Evolutionary conservation across 768 basidiomycete species (phyloP).

Genomic region (Leccinum aurantiacum): DNA sequence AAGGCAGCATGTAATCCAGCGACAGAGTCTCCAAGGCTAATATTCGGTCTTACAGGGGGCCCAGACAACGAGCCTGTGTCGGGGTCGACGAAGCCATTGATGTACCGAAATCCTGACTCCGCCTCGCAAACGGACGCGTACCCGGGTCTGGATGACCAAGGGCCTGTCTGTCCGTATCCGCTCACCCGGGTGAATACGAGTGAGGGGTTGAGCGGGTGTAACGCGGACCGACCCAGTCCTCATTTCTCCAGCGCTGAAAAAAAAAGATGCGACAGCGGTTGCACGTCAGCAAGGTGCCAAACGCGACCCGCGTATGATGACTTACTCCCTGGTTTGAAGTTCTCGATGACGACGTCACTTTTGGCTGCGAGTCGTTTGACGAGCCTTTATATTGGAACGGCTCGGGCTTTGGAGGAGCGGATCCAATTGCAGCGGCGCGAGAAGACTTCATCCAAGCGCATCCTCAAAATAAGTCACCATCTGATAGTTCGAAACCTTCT

Average conservation of each 20-base stretch:
- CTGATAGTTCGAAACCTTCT: neutral
- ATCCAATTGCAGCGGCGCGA: neutral
- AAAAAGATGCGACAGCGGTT: neutral
- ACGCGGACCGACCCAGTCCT: slow-evolving; percentile 55
- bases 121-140: slow-evolving; percentile 78
- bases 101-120: slow-evolving; percentile 71
- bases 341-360: slow-evolving; percentile 68
- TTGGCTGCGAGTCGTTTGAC: slow-evolving; percentile 59
- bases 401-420: neutral
- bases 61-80: slow-evolving; percentile 53
- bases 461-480: neutral
- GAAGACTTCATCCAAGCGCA: neutral
- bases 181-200: slow-evolving; percentile 89
- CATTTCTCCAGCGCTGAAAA: slow-evolving; percentile 65
- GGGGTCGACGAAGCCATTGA: slow-evolving; percentile 63
- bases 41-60: slow-evolving; percentile 68
- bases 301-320: too few relatives aligned
- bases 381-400: too few relatives aligned
- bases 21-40: slow-evolving; percentile 70
- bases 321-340: slow-evolving; percentile 75
- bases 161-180: slow-evolving; percentile 74
- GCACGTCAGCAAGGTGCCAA: neutral
- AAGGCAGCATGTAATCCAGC: slow-evolving; percentile 74
- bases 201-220: slow-evolving; percentile 76
- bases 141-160: slow-evolving; percentile 68